These are phyloP conservation scores for Serpula lacrymans DNA, from an alignment of 768 basidiomycete species.

Conservation along the genomic window DNA sequence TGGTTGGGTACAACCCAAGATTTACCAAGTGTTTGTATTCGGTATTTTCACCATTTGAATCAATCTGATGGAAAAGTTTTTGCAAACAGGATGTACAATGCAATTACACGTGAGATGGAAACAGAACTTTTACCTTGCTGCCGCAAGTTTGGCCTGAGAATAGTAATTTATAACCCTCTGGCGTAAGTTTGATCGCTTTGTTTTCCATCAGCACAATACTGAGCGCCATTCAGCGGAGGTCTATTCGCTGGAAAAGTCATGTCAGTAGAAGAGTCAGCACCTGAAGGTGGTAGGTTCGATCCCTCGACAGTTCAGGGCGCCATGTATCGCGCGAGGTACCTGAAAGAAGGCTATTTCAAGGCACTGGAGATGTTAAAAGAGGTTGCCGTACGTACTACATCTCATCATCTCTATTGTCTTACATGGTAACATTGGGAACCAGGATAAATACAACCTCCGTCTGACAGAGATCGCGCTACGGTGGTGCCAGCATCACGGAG, in stretches of 20 bases:
- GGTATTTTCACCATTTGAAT: background rate
- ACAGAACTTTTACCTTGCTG: slow-evolving; percentile 32
- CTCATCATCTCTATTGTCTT: background rate
- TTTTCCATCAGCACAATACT: background rate
- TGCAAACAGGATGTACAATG: slow-evolving; percentile 31
- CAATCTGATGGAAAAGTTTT: too few species aligned
- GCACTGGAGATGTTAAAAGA: slow-evolving; percentile 28
- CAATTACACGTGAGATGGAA: slow-evolving; percentile 30
- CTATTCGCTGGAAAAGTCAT: slow-evolving; percentile 32
- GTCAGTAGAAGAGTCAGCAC: slow-evolving; percentile 15
- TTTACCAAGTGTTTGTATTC: slow-evolving; percentile 30
- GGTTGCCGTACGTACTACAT: slow-evolving; percentile 23
- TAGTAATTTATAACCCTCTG: slow-evolving; percentile 32
- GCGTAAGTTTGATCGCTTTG: slow-evolving; percentile 17
- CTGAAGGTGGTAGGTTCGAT: slow-evolving; percentile 28
- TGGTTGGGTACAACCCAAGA: slow-evolving; percentile 32
- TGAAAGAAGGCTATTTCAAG: slow-evolving; percentile 29
- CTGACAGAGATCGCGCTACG: slow-evolving; percentile 35
- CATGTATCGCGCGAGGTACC: slow-evolving; percentile 31
- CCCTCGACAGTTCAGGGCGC: slow-evolving; percentile 21
- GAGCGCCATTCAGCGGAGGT: slow-evolving; percentile 22
- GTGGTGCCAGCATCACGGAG: slow-evolving; percentile 38
- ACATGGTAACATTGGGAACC: background rate
- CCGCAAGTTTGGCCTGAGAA: slow-evolving; percentile 30
- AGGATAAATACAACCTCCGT: slow-evolving; percentile 32